phyloP scores from a whole-genome alignment of 1,139 yeast species.

The Yarrowia galli region DNA sequence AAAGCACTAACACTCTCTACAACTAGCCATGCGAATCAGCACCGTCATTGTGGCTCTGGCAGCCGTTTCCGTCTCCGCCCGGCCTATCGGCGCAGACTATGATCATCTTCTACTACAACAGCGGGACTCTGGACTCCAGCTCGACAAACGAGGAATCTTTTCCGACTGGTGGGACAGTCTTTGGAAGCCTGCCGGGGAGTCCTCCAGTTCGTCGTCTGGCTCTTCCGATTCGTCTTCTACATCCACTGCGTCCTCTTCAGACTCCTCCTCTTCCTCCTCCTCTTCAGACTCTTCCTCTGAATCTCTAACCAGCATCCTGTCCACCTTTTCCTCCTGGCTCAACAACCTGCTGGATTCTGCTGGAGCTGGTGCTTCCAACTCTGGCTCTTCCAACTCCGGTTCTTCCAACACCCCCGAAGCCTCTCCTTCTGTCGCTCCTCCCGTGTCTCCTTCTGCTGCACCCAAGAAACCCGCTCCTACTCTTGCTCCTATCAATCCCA shows the following conservation, averaged over 20 bases:
- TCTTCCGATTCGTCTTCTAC: neutral
- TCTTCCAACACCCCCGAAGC: neutral
- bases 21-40: too few species aligned
- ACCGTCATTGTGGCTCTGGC: neutral
- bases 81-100: neutral
- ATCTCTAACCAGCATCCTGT: neutral
- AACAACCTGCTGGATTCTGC: neutral
- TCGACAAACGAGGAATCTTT: neutral
- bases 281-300: neutral
- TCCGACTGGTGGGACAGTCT: slow-evolving; percentile 6
- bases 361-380: neutral
- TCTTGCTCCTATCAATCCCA: slow-evolving; percentile 40
- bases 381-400: neutral
- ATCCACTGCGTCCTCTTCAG: neutral
- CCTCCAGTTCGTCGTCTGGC: too few species aligned
- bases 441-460: neutral
- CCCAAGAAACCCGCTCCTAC: slow-evolving; percentile 29
- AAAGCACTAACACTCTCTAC: neutral
- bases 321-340: slow-evolving; percentile 1
- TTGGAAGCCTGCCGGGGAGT: neutral
- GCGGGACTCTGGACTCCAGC: neutral
- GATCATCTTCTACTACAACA: too few species aligned
- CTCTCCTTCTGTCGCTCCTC: neutral
- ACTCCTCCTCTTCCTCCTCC: neutral
- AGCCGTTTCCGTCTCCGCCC: neutral